Percentiles rank a stretch among this genome's conserved stretches.
Conservation (phyloP, 768 basidiomycete genomes). For the Crepidotus variabilis region DNA sequence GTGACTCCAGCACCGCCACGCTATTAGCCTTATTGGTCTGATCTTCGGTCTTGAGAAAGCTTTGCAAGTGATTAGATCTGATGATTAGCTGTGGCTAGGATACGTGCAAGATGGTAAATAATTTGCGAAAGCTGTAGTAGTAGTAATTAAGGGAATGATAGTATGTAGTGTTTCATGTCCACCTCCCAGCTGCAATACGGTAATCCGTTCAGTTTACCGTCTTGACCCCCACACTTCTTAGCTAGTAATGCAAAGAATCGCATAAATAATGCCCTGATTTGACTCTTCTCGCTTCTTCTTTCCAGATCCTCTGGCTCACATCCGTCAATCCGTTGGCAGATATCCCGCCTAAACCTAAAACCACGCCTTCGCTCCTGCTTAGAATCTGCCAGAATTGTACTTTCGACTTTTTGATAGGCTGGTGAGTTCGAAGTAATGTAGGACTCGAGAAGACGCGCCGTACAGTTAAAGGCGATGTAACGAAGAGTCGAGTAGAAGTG, state of each 20-base stretch:
- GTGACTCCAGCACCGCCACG: not conserved
- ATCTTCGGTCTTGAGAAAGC: too few species aligned
- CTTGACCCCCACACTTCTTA: slow-evolving; percentile 40
- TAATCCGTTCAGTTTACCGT: slow-evolving; percentile 26
- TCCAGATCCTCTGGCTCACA: slow-evolving; percentile 7
- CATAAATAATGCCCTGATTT: slow-evolving; percentile 1
- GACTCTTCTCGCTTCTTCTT: not conserved
- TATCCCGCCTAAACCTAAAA: not conserved
- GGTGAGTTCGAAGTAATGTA: slow-evolving; percentile 34
- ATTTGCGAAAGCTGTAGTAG: not conserved
- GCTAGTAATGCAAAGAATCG: slow-evolving; percentile 8
- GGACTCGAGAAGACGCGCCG: slow-evolving; percentile 27
- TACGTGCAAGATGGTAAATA: not conserved
- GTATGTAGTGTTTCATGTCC: slow-evolving; percentile 57
- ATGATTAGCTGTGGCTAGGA: not conserved
- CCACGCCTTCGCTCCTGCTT: not conserved
- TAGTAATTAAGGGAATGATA: slow-evolving; percentile 49
- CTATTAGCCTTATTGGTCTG: not conserved
- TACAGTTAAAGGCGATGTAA: slow-evolving; percentile 45
- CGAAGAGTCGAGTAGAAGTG: slow-evolving; percentile 57
- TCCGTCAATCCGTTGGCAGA: slow-evolving; percentile 3
- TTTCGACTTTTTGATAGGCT: slow-evolving; percentile 40
- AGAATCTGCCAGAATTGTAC: slow-evolving; percentile 26
- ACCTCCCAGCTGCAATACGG: slow-evolving; percentile 58
- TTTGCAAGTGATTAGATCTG: too few species aligned